Conservation (phyloP, 495 filamentous ascomycete species). For the Aspergillus leporis region DNA sequence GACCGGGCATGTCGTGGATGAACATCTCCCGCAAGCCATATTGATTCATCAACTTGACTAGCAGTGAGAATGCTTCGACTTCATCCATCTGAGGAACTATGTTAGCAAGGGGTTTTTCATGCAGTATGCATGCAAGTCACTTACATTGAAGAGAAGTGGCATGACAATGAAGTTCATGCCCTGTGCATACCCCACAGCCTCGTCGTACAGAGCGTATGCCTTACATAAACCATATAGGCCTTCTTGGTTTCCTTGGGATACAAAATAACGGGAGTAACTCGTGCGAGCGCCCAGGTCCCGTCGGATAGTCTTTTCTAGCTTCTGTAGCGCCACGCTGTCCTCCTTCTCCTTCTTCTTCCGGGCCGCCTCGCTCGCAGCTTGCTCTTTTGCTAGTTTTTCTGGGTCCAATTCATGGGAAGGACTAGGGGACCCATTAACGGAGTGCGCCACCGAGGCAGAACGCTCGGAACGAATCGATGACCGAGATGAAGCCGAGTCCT, state of each 20-base stretch:
- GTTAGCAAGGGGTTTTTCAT: not conserved
- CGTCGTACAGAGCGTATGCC: conserved; percentile 94
- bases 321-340: conserved; percentile 67
- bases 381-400: conserved; percentile 65
- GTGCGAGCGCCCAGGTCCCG: conserved; percentile 89
- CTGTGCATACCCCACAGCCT: conserved; percentile 93
- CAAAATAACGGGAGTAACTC: conserved; percentile 92
- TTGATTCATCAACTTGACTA: conserved; percentile 95
- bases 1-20: conserved; percentile 91
- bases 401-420: conserved; percentile 61
- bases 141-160: conserved; percentile 94
- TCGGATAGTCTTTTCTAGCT: conserved; percentile 88
- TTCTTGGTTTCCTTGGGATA: conserved; percentile 87
- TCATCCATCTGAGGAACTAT: conserved; percentile 75
- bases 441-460: conserved; percentile 64
- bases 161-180: conserved; percentile 99
- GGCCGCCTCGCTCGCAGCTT: conserved; percentile 63
- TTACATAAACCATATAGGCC: conserved; percentile 94
- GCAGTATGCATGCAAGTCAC: conserved; percentile 21
- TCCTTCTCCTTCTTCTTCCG: conserved; percentile 74
- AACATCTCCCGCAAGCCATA: conserved; percentile 93
- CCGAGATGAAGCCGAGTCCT: conserved; percentile 62
- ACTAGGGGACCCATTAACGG: conserved; percentile 60
- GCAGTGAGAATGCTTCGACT: conserved; percentile 91
- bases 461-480: conserved; percentile 82